Base-by-base conservation (phyloP, 2,329 filamentous ascomycete genomes). In the Elsinoe australis region DNA sequence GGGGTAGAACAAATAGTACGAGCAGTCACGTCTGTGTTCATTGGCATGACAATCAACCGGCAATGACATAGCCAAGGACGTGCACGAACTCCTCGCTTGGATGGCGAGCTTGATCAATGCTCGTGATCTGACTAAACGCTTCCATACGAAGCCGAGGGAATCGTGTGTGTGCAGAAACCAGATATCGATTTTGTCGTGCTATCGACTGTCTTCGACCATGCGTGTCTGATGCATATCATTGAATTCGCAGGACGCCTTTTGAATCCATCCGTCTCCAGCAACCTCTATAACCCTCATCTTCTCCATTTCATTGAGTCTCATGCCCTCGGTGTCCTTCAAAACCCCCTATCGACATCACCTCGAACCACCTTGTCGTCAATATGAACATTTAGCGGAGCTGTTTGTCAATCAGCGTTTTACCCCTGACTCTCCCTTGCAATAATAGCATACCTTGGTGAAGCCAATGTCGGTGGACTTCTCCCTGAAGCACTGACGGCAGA, bases 401-500 rank as follows among this genome's bases (percentile, higher is more conserved):
- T 26, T 7, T 18, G 3, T 22, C 31, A 32, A 19, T 44, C 39
- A 44, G 32, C n/a, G n/a, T n/a, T 32, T n/a, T 24, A 21, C 17
- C 17, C 31, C 36, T 4, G 1, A 8, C n/a, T 29, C 24, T 5
- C 28, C 7, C 19, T 17, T 31, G 10, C 14, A 18, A 15, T 38
- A 21, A 42, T 26, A 24, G n/a, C 51, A 39, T 71, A 82, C 79
- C 78, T 83, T 82, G 69, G 73, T 69, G 73, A 83, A 83, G 61
- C 79, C 79, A 66, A 83, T 82, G 68, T 83, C 79, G 64, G 67
- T 65, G 63, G 71, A 70, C 75, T 82, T 82, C 73, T 83, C 79
- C 61, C 79, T 69, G 75, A 83, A 83, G 76, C 79, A 82, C 71
- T 79, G 74, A 75, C 79, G 76, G 76, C 79, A 82, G 72, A 82